Conservation (phyloP, 2,329 filamentous ascomycete genomes). For the Colletotrichum sp. region DNA sequence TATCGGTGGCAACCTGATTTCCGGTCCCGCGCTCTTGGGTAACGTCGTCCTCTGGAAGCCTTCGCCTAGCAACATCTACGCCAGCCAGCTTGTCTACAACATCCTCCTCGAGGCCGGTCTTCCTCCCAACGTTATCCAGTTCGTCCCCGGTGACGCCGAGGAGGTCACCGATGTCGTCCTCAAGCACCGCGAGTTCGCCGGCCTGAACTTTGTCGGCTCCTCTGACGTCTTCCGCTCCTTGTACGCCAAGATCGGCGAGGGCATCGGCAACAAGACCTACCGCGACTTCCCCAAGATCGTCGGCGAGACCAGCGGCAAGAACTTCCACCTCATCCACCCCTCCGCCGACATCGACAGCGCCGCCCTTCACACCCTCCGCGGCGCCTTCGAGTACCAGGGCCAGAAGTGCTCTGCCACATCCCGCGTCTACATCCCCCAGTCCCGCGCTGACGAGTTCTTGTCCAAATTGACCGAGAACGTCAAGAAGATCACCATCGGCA, state of each 20-base stretch:
- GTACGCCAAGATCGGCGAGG: conserved; percentile 33
- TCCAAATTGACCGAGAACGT: conserved; percentile 28
- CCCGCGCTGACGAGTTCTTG: conserved; percentile 38
- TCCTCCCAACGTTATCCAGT: conserved; percentile 40
- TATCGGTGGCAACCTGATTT: conserved; percentile 40
- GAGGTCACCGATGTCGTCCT: conserved; percentile 37
- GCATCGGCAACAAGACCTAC: conserved; percentile 31
- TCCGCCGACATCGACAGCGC: conserved; percentile 53
- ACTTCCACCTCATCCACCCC: conserved; percentile 55
- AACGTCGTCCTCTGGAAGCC: conserved; percentile 50
- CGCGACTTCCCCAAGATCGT: conserved; percentile 48
- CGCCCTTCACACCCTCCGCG: conserved; percentile 50
- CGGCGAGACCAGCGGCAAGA: conserved; percentile 59
- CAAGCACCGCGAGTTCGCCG: conserved; percentile 40
- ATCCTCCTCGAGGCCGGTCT: conserved; percentile 46
- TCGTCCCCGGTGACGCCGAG: conserved; percentile 42
- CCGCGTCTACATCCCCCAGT: conserved; percentile 60
- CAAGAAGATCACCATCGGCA: conserved; percentile 31
- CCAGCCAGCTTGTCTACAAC: conserved; percentile 39
- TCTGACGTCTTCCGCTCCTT: conserved; percentile 41
- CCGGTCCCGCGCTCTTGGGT: conserved; percentile 39
- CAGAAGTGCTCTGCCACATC: conserved; percentile 59
- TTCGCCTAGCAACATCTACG: conserved; percentile 34
- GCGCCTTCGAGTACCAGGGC: conserved; percentile 55
- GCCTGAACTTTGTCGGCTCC: conserved; percentile 41